Evolutionary conservation across 352 stramenopile species (phyloP).

Genomic region (Globisporangium echinulatum): DNA sequence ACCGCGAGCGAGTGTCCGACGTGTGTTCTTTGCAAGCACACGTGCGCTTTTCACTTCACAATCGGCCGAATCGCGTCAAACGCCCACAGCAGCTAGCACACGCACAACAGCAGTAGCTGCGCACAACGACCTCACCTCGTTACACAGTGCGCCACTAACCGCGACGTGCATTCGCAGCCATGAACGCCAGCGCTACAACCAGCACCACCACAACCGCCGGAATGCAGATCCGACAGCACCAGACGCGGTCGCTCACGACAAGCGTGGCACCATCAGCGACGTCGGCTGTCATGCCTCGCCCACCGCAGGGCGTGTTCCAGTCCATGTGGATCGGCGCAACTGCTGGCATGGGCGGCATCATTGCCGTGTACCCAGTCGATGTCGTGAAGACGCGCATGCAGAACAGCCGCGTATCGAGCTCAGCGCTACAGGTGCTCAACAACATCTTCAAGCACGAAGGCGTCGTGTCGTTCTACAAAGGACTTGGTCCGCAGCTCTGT

Average conservation of each 20-base stretch:
- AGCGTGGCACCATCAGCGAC: constrained; percentile 1
- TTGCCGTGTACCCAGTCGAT: constrained; percentile 76
- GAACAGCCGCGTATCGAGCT: constrained; percentile 50
- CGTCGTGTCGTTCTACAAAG: constrained; percentile 72
- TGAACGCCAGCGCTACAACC: too few species aligned
- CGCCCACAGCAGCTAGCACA: too few species aligned
- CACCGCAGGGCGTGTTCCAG: constrained; percentile 55
- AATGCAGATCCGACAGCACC: constrained; percentile 8
- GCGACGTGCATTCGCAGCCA: too few species aligned
- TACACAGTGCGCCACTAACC: too few species aligned
- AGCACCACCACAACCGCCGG: background rate
- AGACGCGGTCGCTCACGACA: constrained; percentile 9
- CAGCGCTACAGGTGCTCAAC: constrained; percentile 47
- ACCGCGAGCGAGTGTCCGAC: too few species aligned
- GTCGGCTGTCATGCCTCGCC: constrained; percentile 6
- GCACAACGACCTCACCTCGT: too few species aligned
- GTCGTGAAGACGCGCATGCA: constrained; percentile 86
- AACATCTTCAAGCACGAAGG: constrained; percentile 58
- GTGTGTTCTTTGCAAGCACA: too few species aligned
- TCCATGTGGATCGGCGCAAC: constrained; percentile 79
- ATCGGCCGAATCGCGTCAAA: too few species aligned
- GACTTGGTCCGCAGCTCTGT: constrained; percentile 58
- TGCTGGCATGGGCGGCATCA: constrained; percentile 74
- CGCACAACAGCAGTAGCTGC: too few species aligned
- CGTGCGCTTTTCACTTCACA: too few species aligned